These are phyloP conservation scores for Vigna nakashimae DNA, from an alignment of 306 rosid species.

Conservation along the genomic window DNA sequence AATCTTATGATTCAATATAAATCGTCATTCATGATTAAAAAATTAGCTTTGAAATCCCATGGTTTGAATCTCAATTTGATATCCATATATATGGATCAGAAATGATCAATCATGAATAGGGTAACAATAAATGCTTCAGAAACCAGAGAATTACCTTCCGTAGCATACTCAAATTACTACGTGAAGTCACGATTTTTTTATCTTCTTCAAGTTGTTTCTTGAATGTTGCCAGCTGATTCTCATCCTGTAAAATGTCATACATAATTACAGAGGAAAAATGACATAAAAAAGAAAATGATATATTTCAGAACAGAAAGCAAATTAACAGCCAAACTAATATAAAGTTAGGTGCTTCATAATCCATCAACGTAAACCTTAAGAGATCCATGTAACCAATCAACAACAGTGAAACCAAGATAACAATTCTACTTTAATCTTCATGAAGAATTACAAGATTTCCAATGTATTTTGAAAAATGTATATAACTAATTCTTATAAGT, in stretches of 20 bases:
- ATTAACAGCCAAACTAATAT: slow-evolving; percentile 14
- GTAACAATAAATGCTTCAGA: slow-evolving; percentile 20
- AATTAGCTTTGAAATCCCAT: background rate
- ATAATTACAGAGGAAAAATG: slow-evolving; percentile 36
- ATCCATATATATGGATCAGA: background rate
- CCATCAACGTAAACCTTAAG: slow-evolving; percentile 17
- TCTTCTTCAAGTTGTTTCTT: slow-evolving; percentile 95
- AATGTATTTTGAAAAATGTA: slow-evolving; percentile 16
- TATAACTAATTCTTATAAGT: background rate
- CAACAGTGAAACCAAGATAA: slow-evolving; percentile 12
- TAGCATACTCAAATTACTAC: slow-evolving; percentile 87
- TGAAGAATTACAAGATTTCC: slow-evolving; percentile 18
- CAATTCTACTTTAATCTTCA: slow-evolving; percentile 21
- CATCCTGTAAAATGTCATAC: slow-evolving; percentile 68
- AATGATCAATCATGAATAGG: background rate
- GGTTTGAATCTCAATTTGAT: background rate
- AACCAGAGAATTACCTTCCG: slow-evolving; percentile 61
- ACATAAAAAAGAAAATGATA: background rate
- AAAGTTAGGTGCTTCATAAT: slow-evolving; percentile 3
- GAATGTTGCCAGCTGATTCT: slow-evolving; percentile 74
- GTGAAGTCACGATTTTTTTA: slow-evolving; percentile 76
- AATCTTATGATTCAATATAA: background rate
- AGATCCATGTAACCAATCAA: slow-evolving; percentile 7
- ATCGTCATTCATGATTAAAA: background rate
- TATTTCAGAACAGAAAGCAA: slow-evolving; percentile 14